A percentile compares a stretch with the other conserved stretches of the same genome.
Conservation (phyloP, 192 early-diverging fungal genomes). For the Umbelopsis sp. region DNA sequence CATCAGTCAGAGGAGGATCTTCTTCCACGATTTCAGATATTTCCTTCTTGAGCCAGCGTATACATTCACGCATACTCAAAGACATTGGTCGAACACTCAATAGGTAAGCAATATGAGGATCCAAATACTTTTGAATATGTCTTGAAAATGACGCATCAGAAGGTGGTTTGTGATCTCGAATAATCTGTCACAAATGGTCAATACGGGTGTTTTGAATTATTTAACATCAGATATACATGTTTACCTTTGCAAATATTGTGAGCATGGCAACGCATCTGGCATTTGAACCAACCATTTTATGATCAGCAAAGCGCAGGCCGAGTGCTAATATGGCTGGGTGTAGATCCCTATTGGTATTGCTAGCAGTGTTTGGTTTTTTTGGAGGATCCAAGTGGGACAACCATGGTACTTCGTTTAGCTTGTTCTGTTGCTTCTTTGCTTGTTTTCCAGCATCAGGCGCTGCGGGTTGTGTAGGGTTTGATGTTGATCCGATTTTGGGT, state of each 20-base stretch:
- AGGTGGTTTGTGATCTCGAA: constrained; percentile 91
- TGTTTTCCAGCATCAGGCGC: constrained; percentile 40
- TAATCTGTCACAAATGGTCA: constrained; percentile 57
- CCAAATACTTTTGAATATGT: constrained; percentile 79
- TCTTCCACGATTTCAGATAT: constrained; percentile 79
- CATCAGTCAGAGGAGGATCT: constrained; percentile 81
- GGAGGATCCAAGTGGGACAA: constrained; percentile 77
- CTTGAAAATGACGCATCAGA: constrained; percentile 75
- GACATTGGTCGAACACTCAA: constrained; percentile 82
- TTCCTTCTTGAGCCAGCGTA: constrained; percentile 86
- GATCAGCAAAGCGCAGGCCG: constrained; percentile 86
- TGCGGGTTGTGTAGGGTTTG: constrained; percentile 35
- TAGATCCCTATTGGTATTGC: constrained; percentile 57
- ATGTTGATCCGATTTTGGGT: constrained; percentile 21
- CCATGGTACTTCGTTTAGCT: constrained; percentile 60
- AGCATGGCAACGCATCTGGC: constrained; percentile 91
- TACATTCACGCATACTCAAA: constrained; percentile 93
- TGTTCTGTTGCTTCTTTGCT: constrained; percentile 37
- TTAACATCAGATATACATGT: neutral
- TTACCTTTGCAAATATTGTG: constrained; percentile 78
- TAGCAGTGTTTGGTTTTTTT: constrained; percentile 51
- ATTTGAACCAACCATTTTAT: constrained; percentile 89
- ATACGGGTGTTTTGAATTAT: neutral
- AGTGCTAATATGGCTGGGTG: constrained; percentile 86
- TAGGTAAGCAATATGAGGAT: constrained; percentile 91